A percentile compares a stretch with the other conserved stretches of the same genome.
Conservation (phyloP, 2,329 filamentous ascomycete species). For the Xylaria sp. region DNA sequence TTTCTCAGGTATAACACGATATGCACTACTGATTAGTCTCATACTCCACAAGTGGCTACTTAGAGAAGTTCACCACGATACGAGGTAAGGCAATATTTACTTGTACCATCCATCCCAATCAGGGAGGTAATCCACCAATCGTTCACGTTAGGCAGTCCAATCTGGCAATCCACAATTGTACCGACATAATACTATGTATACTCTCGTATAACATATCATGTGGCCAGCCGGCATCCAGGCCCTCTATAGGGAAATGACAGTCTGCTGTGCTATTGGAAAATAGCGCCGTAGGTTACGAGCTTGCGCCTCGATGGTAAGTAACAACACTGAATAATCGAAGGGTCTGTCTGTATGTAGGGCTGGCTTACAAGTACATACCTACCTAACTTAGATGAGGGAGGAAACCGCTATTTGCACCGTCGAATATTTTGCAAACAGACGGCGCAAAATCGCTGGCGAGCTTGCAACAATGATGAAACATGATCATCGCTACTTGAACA, state of each 20-base stretch:
- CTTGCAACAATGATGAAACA: constrained; percentile 30
- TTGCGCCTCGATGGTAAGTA: background rate
- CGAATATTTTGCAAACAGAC: background rate
- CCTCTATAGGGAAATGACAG: background rate
- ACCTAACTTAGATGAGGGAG: background rate
- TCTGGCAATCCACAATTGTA: constrained; percentile 1
- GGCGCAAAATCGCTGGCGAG: background rate
- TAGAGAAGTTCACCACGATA: constrained; percentile 5
- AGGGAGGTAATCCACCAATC: constrained; percentile 8
- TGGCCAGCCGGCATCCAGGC: constrained; percentile 1
- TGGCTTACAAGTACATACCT: too few relatives aligned
- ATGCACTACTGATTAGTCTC: constrained; percentile 3
- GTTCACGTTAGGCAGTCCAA: background rate
- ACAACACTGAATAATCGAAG: background rate
- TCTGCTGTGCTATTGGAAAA: background rate
- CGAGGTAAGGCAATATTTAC: constrained; percentile 14
- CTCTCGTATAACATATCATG: constrained; percentile 10
- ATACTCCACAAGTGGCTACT: background rate
- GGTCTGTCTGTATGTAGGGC: background rate
- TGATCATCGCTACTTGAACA: background rate
- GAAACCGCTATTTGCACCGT: background rate
- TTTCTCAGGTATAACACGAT: constrained; percentile 1
- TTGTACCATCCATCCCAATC: background rate
- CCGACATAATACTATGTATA: background rate
- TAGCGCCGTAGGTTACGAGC: constrained; percentile 21